Percentiles rank a stretch among this genome's conserved stretches.
Conservation (phyloP, 164 flowering plant species). For the Liriodendron chinense region DNA sequence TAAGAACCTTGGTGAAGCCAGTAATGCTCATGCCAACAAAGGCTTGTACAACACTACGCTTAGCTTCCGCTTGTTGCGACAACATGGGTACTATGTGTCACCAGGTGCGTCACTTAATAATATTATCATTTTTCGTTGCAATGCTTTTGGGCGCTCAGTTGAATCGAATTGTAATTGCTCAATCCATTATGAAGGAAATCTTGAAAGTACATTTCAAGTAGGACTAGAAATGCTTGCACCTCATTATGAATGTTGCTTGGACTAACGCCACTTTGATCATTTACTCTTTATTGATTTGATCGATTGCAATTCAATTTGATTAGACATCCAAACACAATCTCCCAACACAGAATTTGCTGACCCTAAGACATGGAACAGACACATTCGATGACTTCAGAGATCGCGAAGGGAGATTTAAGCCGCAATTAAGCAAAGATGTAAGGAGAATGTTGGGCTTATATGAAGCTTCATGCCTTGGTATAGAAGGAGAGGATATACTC, state of each 20-base stretch:
- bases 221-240: no score
- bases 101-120: not conserved
- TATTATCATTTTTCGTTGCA: not conserved
- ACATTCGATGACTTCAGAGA: constrained; percentile 30
- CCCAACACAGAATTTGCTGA: no score
- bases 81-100: constrained; percentile 18
- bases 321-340: no score
- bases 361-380: constrained; percentile 16
- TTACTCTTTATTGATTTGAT: no score
- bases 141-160: no score
- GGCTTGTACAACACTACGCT: constrained; percentile 23
- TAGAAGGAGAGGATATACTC: constrained; percentile 48
- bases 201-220: no score
- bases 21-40: no score
- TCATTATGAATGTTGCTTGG: no score
- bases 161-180: no score
- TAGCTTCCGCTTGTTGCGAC: constrained; percentile 27
- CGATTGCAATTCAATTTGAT: no score
- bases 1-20: not conserved
- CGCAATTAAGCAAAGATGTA: constrained; percentile 11
- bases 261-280: no score
- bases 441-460: constrained; percentile 29
- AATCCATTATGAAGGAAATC: no score
- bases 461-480: constrained; percentile 32
- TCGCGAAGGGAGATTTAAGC: constrained; percentile 24